phyloP scores from a whole-genome alignment of 169 alveolate species.

The Plasmodium sp. region DNA sequence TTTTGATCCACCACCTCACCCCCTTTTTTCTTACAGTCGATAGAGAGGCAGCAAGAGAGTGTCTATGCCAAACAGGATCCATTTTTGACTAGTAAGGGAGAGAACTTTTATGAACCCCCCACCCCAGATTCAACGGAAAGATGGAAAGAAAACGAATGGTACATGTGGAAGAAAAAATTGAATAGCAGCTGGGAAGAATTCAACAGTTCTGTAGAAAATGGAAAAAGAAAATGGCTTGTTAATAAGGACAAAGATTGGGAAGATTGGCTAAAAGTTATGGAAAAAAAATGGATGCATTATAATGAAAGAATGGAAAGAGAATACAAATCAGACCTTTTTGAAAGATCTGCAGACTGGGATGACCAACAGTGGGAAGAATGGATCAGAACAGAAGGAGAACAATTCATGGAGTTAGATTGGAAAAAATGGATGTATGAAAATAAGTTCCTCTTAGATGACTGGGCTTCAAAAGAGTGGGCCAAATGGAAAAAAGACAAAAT shows the following conservation, averaged over 20 bases:
- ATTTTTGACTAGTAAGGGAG: background rate
- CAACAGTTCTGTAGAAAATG: slow-evolving; percentile 3
- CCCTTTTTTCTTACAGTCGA: background rate
- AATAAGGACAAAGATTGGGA: slow-evolving; percentile 16
- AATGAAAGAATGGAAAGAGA: slow-evolving; percentile 9
- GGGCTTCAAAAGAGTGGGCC: background rate
- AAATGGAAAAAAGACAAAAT: slow-evolving; percentile 22
- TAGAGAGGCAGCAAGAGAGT: background rate
- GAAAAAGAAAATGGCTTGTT: background rate
- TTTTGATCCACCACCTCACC: background rate
- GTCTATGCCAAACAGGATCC: background rate
- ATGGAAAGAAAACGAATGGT: slow-evolving; percentile 8
- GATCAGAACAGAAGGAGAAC: slow-evolving; percentile 6
- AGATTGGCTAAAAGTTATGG: background rate
- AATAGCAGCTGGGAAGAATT: background rate
- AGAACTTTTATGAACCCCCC: background rate
- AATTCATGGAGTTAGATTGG: slow-evolving; percentile 1
- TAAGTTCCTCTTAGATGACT: slow-evolving; percentile 8
- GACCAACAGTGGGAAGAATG: slow-evolving; percentile 28
- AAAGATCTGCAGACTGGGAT: slow-evolving; percentile 12
- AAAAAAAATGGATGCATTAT: slow-evolving; percentile 42
- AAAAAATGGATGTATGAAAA: slow-evolving; percentile 27
- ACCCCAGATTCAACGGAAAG: slow-evolving; percentile 1
- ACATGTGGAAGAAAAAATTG: background rate
- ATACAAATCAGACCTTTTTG: slow-evolving; percentile 6